These are phyloP conservation scores for Fusarium subglutinans DNA, from an alignment of 2,329 filamentous ascomycete genomes.

Conservation along the genomic window DNA sequence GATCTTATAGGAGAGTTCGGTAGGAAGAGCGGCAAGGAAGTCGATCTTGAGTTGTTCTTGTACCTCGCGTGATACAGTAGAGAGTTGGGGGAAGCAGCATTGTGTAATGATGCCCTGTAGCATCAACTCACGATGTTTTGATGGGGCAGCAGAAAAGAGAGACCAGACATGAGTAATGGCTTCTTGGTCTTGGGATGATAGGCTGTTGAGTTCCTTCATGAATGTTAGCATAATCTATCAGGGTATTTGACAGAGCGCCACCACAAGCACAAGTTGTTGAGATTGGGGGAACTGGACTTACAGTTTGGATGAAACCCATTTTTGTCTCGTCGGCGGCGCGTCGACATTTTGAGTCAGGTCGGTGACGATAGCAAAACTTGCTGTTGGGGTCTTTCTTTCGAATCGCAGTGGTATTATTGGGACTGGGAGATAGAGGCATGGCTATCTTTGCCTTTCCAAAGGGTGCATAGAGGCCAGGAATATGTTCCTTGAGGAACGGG, in stretches of 20 bases:
- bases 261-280: neutral
- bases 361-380: conserved; percentile 94
- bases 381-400: conserved; percentile 73
- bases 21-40: conserved; percentile 87
- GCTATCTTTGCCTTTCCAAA: conserved; percentile 66
- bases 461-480: conserved; percentile 87
- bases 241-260: neutral
- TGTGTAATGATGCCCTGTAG: conserved; percentile 95
- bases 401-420: conserved; percentile 37
- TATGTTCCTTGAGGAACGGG: conserved; percentile 90
- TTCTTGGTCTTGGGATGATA: conserved; percentile 88
- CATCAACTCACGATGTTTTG: conserved; percentile 95
- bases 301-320: conserved; percentile 93
- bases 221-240: neutral
- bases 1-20: conserved; percentile 93
- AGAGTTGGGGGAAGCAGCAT: conserved; percentile 97
- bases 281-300: conserved; percentile 53
- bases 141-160: conserved; percentile 92
- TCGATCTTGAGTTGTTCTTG: conserved; percentile 97
- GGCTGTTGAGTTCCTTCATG: conserved; percentile 77
- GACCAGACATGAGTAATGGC: conserved; percentile 98
- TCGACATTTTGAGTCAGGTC: conserved; percentile 92
- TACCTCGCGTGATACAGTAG: conserved; percentile 88
- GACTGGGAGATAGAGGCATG: conserved; percentile 18
- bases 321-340: conserved; percentile 93